These are phyloP conservation scores for Wallacemonas sp. DNA, from an alignment of 208 protist species.

Conservation along the genomic window DNA sequence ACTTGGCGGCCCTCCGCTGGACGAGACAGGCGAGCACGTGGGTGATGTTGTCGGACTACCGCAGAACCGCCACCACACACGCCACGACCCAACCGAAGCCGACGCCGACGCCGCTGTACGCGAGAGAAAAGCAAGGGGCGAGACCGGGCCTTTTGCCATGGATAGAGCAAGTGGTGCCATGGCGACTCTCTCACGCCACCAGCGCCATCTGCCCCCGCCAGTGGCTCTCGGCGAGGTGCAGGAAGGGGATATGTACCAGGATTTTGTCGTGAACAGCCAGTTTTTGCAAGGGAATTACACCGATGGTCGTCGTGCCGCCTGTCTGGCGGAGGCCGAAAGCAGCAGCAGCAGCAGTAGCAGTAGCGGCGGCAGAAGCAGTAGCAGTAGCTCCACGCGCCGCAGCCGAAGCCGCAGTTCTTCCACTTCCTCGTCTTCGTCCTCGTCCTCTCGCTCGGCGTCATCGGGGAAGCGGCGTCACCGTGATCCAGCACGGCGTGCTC, in stretches of 20 bases:
- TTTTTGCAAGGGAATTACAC: constrained; percentile 57
- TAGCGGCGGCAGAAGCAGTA: neutral
- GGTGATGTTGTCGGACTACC: too few species aligned
- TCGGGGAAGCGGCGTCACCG: neutral
- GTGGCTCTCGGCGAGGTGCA: constrained; percentile 1
- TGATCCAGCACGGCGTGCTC: neutral
- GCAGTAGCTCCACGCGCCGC: neutral
- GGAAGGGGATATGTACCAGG: constrained; percentile 40
- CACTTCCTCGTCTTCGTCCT: constrained; percentile 19
- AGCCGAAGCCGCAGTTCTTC: too few species aligned
- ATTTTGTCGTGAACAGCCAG: constrained; percentile 59
- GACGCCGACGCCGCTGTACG: too few species aligned
- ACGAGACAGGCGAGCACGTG: too few species aligned
- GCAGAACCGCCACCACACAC: too few species aligned
- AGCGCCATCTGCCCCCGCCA: neutral
- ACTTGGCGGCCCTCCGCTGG: too few species aligned
- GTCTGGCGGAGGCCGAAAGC: constrained; percentile 19
- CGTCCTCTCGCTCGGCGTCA: constrained; percentile 9
- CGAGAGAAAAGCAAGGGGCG: neutral
- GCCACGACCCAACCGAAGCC: too few species aligned
- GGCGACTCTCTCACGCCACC: constrained; percentile 7
- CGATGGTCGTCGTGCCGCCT: constrained; percentile 25
- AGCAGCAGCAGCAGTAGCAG: constrained; percentile 28
- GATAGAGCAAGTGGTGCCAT: neutral
- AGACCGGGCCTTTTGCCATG: neutral